Base-by-base conservation (phyloP, 805 yeast genomes). In the Yarrowia sp. region DNA sequence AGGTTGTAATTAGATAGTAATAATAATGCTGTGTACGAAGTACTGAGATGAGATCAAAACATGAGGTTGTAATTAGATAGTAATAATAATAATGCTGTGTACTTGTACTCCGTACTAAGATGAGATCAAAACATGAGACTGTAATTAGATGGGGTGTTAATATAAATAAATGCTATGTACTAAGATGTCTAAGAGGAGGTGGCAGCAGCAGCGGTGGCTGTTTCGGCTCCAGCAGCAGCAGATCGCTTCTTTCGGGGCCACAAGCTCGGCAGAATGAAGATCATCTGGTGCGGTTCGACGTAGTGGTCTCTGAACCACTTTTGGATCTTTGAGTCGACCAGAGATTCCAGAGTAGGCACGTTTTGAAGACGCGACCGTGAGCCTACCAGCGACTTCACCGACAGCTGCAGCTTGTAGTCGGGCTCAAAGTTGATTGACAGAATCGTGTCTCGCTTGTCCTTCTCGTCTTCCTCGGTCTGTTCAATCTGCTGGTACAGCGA, bases 261-360 rank as follows among this genome's bases (percentile, higher is more conserved):
- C 70, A 92, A 75, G 55, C 90, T 86, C 2, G 98, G 99, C 29
- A 94, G 74, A 68, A 81, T 81, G 27, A 94, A 84, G 46, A 89
- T 86, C 72, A 91, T 97, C 69, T 87, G 92, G 66, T 96, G 80
- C 1, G 99, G 99, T 66, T 90, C 96, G 9, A 94, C 94, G 70
- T 97, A 90, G 64, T 97, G 79, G 68, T 92, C 97, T 16, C 86
- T 84, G 70, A 94, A 92, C 96, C 97, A 91, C 62, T 85, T 85
- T 65, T 94, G 81, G 35, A 94, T 80, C 65, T 86, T 86, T 63
- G 83, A 84, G 70, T 94, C 98, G 33, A 94, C 85, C 41, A 94
- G 75, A 62, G 88, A 85, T 9, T 96, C 84, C 35, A 94, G 84
- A 69, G 94, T 91, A 7, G 99, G 99, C 14, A 94, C 89, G 69